Base-by-base conservation (phyloP, 345 rosid genomes). In the Lenwebbia sp. region DNA sequence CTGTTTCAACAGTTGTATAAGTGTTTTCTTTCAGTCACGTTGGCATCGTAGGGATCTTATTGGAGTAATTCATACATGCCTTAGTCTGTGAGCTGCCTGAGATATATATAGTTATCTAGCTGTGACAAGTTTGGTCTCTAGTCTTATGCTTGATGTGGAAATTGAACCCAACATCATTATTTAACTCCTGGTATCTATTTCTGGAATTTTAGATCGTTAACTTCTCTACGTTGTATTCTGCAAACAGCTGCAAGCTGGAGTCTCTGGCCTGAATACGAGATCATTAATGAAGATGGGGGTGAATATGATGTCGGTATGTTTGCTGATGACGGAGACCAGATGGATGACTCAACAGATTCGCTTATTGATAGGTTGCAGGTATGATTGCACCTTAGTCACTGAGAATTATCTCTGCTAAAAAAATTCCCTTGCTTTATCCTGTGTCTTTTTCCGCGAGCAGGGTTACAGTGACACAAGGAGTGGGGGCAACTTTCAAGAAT, bases 211-310 rank as follows among this genome's bases (percentile, higher is more conserved):
- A 70, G 12, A 70, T 19, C 19, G 81, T 37, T 70, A 10, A 9
- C 47, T 70, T 70, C 81, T 70, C 81, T 37, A 37, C 41, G 13
- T 19, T 62, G 47, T 81, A 62, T 85, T 82, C 55, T 84, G 85
- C 62, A 50, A 91, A 86, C 93, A 94, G 98, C 89, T 91, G 94
- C 94, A 75, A 90, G 96, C 92, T 92, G 93, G 81, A 90, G 89
- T 76, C 52, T 96, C 25, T 97, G 99, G 99, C 96, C 96, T 57
- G 99, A 96, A 84, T 94, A 86, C 85, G 96, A 94, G 88, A 82
- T 97, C 19, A 37, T 89, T 82, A 89, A 92, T 84, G 98, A 89
- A 83, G 93, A 94, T 88, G 99, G 94, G 88, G 93, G 91, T 89
- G 99, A 93, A 86, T 93, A 89, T 84, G 93, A 95, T 51, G 86